Evolutionary conservation across 1,284 basidiomycete genomes (phyloP).

Genomic region (Puccinia brachypodii): DNA sequence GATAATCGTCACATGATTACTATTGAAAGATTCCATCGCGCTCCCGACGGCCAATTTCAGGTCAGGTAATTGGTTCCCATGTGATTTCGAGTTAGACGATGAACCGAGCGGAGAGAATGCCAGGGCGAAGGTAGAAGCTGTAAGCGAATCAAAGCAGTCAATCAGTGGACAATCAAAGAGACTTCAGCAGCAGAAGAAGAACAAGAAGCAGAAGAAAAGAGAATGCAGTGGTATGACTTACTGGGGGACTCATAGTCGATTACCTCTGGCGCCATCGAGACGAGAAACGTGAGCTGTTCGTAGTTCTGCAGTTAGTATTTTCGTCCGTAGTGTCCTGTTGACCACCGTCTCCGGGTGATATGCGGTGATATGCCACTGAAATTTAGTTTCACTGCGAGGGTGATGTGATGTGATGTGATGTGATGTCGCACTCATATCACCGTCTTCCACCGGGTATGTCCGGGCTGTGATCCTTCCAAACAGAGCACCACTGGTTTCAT

Average conservation of each 20-base stretch:
- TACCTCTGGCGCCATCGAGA: conserved; percentile 8
- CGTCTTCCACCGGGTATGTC: no score
- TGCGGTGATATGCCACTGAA: no score
- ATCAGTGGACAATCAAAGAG: neutral
- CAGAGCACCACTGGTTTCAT: no score
- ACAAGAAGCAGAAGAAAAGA: neutral
- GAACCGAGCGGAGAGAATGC: conserved; percentile 34
- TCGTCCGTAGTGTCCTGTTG: no score
- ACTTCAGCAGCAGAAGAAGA: neutral
- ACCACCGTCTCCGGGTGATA: no score
- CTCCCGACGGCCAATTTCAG: conserved; percentile 37
- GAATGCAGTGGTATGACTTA: neutral
- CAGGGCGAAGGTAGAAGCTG: conserved; percentile 34
- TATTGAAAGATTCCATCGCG: conserved; percentile 27
- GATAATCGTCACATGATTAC: conserved; percentile 43
- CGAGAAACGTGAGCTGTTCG: no score
- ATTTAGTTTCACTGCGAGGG: no score
- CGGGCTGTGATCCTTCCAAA: no score
- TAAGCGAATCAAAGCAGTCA: neutral
- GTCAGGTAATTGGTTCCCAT: conserved; percentile 19
- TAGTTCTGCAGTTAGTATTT: no score
- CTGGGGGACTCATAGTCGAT: conserved; percentile 32
- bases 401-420: no score
- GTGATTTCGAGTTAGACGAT: conserved; percentile 28
- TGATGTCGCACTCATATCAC: no score